Conservation (phyloP, 2,329 filamentous ascomycete species). For the Sclerotinia minor region DNA sequence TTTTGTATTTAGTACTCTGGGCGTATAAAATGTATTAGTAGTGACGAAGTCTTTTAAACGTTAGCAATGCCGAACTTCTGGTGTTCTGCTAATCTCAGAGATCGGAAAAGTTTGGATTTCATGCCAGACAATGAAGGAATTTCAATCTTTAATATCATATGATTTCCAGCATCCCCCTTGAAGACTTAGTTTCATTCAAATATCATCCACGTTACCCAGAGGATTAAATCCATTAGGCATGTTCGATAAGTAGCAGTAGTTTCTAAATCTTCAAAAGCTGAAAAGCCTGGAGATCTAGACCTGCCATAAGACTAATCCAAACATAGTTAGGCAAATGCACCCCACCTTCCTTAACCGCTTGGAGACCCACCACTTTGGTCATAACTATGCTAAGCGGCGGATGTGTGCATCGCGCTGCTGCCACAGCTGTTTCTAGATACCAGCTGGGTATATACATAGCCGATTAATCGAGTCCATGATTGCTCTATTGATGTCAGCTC, state of each 20-base stretch:
- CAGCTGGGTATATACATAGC: not conserved
- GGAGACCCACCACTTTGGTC: slow-evolving; percentile 11
- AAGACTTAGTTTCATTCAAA: not conserved
- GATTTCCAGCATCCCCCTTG: not conserved
- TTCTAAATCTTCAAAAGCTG: not conserved
- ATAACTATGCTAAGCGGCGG: slow-evolving; percentile 4
- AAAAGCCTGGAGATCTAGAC: not conserved
- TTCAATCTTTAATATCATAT: not conserved
- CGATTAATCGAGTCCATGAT: no score
- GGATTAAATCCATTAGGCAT: not conserved
- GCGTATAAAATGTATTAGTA: not conserved
- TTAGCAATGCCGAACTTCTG: not conserved
- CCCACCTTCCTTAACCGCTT: slow-evolving; percentile 12
- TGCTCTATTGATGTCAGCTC: not conserved
- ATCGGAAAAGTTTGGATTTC: not conserved
- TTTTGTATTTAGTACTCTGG: not conserved
- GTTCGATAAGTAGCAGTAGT: not conserved
- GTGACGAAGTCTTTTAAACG: not conserved
- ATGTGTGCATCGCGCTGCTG: not conserved
- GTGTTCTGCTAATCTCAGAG: not conserved
- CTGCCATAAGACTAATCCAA: not conserved
- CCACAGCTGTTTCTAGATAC: not conserved
- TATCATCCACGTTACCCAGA: not conserved
- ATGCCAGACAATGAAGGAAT: not conserved
- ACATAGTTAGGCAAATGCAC: slow-evolving; percentile 5